phyloP scores from a whole-genome alignment of 805 yeast species.

The Wickerhamiella sergipiensis region DNA sequence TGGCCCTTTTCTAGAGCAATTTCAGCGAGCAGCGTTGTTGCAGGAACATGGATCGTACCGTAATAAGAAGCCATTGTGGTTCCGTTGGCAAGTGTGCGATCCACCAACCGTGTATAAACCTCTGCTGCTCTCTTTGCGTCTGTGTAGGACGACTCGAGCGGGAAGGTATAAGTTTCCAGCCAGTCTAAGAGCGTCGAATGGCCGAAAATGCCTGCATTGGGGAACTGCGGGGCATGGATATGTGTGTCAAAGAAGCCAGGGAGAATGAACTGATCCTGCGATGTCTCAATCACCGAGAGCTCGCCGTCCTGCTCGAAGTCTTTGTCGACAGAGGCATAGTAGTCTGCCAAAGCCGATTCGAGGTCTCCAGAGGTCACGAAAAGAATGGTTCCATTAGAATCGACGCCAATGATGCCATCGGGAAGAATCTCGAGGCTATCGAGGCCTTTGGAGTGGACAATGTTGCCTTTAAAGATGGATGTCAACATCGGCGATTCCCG shows the following conservation, averaged over 20 bases:
- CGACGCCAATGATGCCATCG: conserved; percentile 51
- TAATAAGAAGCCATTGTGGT: conserved; percentile 89
- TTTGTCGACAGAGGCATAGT: conserved; percentile 8
- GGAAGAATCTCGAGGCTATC: conserved; percentile 36
- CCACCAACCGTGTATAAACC: conserved; percentile 56
- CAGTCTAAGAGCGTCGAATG: conserved; percentile 77
- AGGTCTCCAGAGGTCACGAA: conserved; percentile 19
- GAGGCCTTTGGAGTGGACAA: conserved; percentile 10
- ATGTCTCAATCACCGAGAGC: conserved; percentile 3
- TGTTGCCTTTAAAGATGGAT: conserved; percentile 4
- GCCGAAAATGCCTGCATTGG: conserved; percentile 73
- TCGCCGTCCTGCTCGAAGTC: background rate
- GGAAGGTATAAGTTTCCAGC: conserved; percentile 80
- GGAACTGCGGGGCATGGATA: conserved; percentile 75
- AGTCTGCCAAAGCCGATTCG: conserved; percentile 6
- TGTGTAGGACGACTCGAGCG: conserved; percentile 59
- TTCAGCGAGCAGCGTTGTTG: conserved; percentile 67
- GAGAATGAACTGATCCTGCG: conserved; percentile 39
- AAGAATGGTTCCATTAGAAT: conserved; percentile 39
- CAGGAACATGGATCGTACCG: conserved; percentile 70
- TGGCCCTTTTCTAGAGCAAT: conserved; percentile 57
- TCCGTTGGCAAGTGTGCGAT: conserved; percentile 59
- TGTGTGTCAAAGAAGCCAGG: conserved; percentile 80
- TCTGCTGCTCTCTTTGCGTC: conserved; percentile 40
- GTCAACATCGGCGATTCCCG: background rate